These are phyloP conservation scores for Neurospora sp. DNA, from an alignment of 495 filamentous ascomycete genomes.

Conservation along the genomic window DNA sequence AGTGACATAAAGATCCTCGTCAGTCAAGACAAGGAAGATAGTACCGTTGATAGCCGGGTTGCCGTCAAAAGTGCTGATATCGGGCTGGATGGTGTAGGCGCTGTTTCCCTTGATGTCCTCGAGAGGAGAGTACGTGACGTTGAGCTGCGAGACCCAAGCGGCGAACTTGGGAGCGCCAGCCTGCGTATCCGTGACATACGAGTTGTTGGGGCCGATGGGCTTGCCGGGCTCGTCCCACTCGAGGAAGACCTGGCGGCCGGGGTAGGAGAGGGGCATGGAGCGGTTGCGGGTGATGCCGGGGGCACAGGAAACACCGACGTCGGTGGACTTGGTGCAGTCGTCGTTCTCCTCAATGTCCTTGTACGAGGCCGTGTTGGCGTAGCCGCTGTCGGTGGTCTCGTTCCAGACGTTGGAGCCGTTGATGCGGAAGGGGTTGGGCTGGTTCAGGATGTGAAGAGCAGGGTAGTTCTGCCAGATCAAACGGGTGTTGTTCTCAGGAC, in stretches of 20 bases:
- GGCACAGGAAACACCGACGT: slow-evolving; percentile 44
- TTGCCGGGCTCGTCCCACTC: slow-evolving; percentile 64
- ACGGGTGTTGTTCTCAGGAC: slow-evolving; percentile 63
- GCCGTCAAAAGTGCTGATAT: slow-evolving; percentile 46
- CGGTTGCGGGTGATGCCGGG: slow-evolving; percentile 59
- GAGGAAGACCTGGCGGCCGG: slow-evolving; percentile 62
- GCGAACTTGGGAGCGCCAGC: slow-evolving; percentile 57
- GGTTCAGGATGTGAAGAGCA: slow-evolving; percentile 59
- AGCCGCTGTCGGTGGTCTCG: slow-evolving; percentile 41
- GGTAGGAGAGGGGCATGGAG: slow-evolving; percentile 57
- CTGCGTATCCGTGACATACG: slow-evolving; percentile 55
- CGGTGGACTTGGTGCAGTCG: slow-evolving; percentile 42
- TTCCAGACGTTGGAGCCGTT: slow-evolving; percentile 44
- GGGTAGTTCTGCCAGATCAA: slow-evolving; percentile 89
- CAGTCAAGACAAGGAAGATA: slow-evolving; percentile 69
- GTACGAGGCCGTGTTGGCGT: slow-evolving; percentile 30
- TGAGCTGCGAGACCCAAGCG: slow-evolving; percentile 73
- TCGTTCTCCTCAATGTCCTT: slow-evolving; percentile 27
- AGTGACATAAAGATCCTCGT: slow-evolving; percentile 55
- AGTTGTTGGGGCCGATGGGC: slow-evolving; percentile 68
- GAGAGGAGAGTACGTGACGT: slow-evolving; percentile 70
- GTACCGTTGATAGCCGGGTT: slow-evolving; percentile 70
- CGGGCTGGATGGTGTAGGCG: slow-evolving; percentile 64
- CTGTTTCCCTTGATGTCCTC: slow-evolving; percentile 40
- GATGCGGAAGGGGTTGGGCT: slow-evolving; percentile 58